Evolutionary conservation across 139 green algal species (phyloP), one percentile per base, ranked within the genome.

Genomic region (Tetratostichococcus sp.): DNA sequence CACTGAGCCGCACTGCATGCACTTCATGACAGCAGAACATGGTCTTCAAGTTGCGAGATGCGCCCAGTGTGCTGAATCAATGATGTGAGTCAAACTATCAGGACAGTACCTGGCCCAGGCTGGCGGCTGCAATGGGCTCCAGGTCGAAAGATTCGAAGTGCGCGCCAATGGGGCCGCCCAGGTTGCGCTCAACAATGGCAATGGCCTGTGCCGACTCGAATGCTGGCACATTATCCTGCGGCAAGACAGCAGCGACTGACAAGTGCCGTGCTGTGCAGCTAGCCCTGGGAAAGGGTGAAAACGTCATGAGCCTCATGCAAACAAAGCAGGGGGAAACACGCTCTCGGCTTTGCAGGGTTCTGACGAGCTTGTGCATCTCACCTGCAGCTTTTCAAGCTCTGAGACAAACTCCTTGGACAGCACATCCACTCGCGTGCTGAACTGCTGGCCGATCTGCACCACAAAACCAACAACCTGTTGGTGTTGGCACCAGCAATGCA

Each of bases 381-480:
- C 87, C 91, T 95, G 92, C 75, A 99, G 87, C 83, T 97, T 92
- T 79, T 94, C 88, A 31, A 99, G 91, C 88, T 99, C 93, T 72
- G 94, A 87, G 58, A 98, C 89, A 83, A 97, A 98, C 85, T 99
- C 96, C 14, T 86, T 83, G 16, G 88, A 83, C 50, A 99, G 89
- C 42, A 99, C 87, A 69, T 99, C 96, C 75, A 96, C 92, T 43
- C 96, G 89, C 14, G 96, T 99, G 66, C 79, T 92, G 88, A 99
- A 99, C 81, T 98, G 94, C 86, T 98, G 94, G 4, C 93, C 87
- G 59, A 93, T 90, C n/a, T n/a, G n/a, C n/a, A n/a, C 86, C 97
- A 93, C 79, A 89, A 86, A 11, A 21, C 68, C 74, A 42, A 43
- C 43, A 72, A 25, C 76, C 71, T 28, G 4, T 19, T 28, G 33